Evolutionary conservation across 2,329 filamentous ascomycete genomes (phyloP), one percentile per base, ranked within the genome.

Genomic region (Alternaria ethzedia): DNA sequence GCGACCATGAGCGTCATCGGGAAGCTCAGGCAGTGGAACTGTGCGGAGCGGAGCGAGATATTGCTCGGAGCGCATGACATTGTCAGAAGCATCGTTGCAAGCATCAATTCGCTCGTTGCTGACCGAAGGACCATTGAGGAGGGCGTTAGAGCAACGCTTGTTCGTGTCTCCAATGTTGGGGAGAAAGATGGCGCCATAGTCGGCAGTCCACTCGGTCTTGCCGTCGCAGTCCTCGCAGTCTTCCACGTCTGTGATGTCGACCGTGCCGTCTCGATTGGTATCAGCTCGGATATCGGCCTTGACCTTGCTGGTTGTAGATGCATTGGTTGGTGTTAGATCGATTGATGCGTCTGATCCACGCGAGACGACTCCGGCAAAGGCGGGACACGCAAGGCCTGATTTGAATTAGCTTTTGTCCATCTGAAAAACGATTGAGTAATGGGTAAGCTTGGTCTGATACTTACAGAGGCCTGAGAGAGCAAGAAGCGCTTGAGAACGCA

Each of bases 51-150:
- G 79, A 2, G 79, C 80, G 20, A 79, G 60, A 21, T 74, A 73
- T 25, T 75, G 60, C 5, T 79, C 72, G 1, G 75, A 67, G 2
- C 76, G 70, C 8, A 76, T 77, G 0, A 72, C 30, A 32, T 83
- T 63, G 30, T 76, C 79, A 0, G 75, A 78, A 3, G 79, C 80
- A 45, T 83, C 80, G 63, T 81, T 69, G 54, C 80, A 82, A 5
- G 61, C 56, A 2, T 66, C 75, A 1, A 81, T 67, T 20, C 76
- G 73, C 6, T 72, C 65, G 52, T 77, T 70, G 54, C 62, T 60
- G 25, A 57, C 15, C n/a, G 50, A n/a, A 23, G 52, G 21, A 36
- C 46, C 47, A 1, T 49, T 41, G 20, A 49, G 44, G 6, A 49
- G 44, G 8, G 17, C 20, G 15, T 57, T 57, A 0, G 75, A 73